Percentiles rank a stretch among this genome's conserved stretches.
These are phyloP conservation scores for Neonothopanus nambi DNA, from an alignment of 1,284 basidiomycete genomes.

Conservation along the genomic window DNA sequence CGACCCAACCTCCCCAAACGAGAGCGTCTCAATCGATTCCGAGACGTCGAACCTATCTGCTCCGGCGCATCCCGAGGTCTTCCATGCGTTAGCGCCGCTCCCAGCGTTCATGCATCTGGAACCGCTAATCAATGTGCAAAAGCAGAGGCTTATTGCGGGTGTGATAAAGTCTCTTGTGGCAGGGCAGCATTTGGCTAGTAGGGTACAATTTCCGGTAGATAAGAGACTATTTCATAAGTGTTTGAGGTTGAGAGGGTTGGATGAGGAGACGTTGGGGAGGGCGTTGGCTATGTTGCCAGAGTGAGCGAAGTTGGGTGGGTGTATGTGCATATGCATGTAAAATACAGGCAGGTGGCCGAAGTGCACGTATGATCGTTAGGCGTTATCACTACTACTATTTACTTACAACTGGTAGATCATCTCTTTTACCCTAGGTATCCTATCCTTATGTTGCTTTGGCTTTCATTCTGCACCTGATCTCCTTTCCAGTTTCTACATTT, in stretches of 20 bases:
- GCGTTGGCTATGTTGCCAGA: slow-evolving; percentile 12
- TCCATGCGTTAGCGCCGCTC: slow-evolving; percentile 66
- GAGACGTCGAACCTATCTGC: slow-evolving; percentile 61
- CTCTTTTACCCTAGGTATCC: too few relatives aligned
- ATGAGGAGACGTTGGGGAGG: slow-evolving; percentile 51
- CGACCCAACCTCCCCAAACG: slow-evolving; percentile 78
- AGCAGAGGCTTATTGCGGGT: slow-evolving; percentile 77
- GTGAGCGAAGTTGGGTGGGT: neutral
- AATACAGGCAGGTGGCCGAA: too few relatives aligned
- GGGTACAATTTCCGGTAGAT: slow-evolving; percentile 68
- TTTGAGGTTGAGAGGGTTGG: slow-evolving; percentile 66
- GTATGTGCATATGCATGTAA: too few relatives aligned
- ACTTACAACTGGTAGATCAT: too few relatives aligned
- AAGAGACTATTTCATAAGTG: slow-evolving; percentile 76
- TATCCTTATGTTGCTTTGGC: too few relatives aligned
- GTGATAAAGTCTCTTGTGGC: slow-evolving; percentile 77
- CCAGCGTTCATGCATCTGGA: slow-evolving; percentile 78
- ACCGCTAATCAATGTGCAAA: slow-evolving; percentile 86
- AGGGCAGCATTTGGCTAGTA: slow-evolving; percentile 78
- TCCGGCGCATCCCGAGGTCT: slow-evolving; percentile 75
- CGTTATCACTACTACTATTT: too few relatives aligned
- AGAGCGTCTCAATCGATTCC: slow-evolving; percentile 64
- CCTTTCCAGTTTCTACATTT: too few relatives aligned
- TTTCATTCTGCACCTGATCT: too few relatives aligned
- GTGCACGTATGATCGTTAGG: too few relatives aligned